These are phyloP conservation scores for Striga hermonthica DNA, from an alignment of 305 asterid genomes.

Conservation along the genomic window DNA sequence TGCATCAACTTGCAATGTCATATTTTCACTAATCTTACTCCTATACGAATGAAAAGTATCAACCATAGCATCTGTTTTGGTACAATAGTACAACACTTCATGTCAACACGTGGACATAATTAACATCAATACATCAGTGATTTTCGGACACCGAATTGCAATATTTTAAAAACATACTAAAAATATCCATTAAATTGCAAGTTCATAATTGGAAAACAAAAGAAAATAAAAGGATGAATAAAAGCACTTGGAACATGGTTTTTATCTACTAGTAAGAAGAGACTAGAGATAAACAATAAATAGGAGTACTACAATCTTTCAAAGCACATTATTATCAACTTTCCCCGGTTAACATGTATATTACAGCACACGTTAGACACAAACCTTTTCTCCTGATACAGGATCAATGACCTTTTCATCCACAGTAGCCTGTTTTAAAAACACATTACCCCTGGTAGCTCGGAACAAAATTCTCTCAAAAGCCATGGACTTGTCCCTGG, in stretches of 20 bases:
- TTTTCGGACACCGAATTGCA: slow-evolving; percentile 15
- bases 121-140: slow-evolving; percentile 17
- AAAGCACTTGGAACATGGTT: not conserved
- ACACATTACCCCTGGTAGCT: slow-evolving; percentile 97
- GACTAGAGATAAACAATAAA: not conserved
- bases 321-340: slow-evolving; percentile 23
- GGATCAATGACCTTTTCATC: slow-evolving; percentile 89
- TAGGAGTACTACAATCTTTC: slow-evolving; percentile 13
- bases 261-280: slow-evolving; percentile 3
- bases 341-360: slow-evolving; percentile 7
- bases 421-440: slow-evolving; percentile 70
- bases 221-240: not conserved
- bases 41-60: not conserved
- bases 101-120: not conserved
- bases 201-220: slow-evolving; percentile 4
- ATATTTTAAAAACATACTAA: not conserved
- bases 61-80: slow-evolving; percentile 11
- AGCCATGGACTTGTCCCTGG: slow-evolving; percentile 85
- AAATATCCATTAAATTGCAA: slow-evolving; percentile 3
- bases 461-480: slow-evolving; percentile 98
- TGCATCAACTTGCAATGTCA: slow-evolving; percentile 19
- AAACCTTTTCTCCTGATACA: slow-evolving; percentile 91
- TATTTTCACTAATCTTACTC: slow-evolving; percentile 3
- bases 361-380: slow-evolving; percentile 19
- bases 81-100: not conserved